A percentile compares a stretch with the other conserved stretches of the same genome.
phyloP scores from a whole-genome alignment of 352 stramenopile species.

The Thalassiosira exigua region DNA sequence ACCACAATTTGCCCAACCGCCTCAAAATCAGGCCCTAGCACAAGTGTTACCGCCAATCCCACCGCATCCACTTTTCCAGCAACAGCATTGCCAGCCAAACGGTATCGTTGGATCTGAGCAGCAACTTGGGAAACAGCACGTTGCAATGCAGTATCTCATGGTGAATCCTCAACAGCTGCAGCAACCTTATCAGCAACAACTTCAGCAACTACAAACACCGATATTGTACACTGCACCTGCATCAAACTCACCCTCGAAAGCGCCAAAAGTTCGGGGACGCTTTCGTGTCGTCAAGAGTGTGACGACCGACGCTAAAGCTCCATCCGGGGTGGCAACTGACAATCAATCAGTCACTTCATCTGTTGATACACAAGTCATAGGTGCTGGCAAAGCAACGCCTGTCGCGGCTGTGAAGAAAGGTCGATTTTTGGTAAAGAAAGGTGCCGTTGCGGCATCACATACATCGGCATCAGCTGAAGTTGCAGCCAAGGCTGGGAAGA shows the following conservation, averaged over 20 bases:
- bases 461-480: background rate
- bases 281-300: background rate
- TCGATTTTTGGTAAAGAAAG: constrained; percentile 52
- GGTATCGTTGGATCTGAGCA: background rate
- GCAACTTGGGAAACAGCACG: background rate
- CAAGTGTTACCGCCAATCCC: background rate
- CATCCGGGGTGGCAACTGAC: background rate
- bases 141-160: background rate
- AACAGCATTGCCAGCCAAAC: background rate
- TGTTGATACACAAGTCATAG: constrained; percentile 7
- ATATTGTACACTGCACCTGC: background rate
- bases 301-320: no score
- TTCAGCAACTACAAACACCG: background rate
- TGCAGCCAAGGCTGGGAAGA: background rate
- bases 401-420: constrained; percentile 38
- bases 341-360: background rate
- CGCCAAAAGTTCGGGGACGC: background rate
- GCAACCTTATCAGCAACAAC: background rate
- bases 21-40: background rate
- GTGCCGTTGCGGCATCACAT: background rate
- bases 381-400: constrained; percentile 2
- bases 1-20: background rate
- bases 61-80: background rate
- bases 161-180: background rate
- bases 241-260: background rate